Evolutionary conservation across 176 grass and related monocot species (phyloP).

Genomic region (Lolium perenne): DNA sequence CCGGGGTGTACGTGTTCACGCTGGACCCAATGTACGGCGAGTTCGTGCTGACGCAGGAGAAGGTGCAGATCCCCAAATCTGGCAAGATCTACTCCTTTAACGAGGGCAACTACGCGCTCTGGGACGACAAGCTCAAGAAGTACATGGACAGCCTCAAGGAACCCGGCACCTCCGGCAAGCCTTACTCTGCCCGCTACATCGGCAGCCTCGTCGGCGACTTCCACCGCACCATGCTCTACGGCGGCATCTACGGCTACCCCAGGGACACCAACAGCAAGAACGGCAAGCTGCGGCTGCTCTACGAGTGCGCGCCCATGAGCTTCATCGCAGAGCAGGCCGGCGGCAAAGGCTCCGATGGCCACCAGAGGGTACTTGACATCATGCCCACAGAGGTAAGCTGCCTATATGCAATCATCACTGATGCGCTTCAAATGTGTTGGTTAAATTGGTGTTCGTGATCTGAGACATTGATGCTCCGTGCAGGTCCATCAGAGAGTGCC

Average conservation of each 20-base stretch:
- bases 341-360: constrained; percentile 90
- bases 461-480: background rate
- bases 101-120: constrained; percentile 95
- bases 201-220: constrained; percentile 99
- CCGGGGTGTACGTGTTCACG: constrained; percentile 93
- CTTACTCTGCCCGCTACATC: constrained; percentile 97
- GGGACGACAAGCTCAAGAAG: constrained; percentile 91
- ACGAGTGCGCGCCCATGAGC: constrained; percentile 99
- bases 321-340: constrained; percentile 98
- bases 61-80: constrained; percentile 81
- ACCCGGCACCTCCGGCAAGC: constrained; percentile 77
- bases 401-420: background rate
- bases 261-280: constrained; percentile 96
- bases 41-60: constrained; percentile 95
- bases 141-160: constrained; percentile 99
- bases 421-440: background rate
- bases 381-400: constrained; percentile 68
- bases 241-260: constrained; percentile 98
- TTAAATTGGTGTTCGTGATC: background rate
- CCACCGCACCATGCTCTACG: constrained; percentile 94
- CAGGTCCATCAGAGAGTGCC: constrained; percentile 98
- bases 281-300: constrained; percentile 95
- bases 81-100: constrained; percentile 98
- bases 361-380: constrained; percentile 93
- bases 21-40: constrained; percentile 98